Evolutionary conservation across 352 stramenopile species (phyloP).

Genomic region (Thalassiosira exigua): DNA sequence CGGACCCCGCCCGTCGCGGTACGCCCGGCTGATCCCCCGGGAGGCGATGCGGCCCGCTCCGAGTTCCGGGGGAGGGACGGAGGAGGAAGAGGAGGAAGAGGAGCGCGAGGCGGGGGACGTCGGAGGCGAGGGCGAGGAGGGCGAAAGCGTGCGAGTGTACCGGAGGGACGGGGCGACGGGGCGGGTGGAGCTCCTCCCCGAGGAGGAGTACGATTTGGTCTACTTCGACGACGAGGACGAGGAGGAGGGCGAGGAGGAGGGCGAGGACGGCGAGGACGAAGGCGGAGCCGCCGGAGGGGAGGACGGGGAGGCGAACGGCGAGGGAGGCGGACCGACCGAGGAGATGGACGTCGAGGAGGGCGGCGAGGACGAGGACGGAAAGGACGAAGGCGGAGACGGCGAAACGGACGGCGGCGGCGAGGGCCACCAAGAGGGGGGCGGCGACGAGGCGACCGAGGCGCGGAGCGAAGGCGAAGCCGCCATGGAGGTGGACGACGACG

Average conservation of each 20-base stretch:
- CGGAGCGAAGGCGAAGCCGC: too few relatives aligned
- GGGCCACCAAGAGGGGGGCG: too few relatives aligned
- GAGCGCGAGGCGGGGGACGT: not conserved
- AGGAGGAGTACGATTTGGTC: constrained; percentile 46
- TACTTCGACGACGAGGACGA: constrained; percentile 21
- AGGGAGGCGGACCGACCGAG: not conserved
- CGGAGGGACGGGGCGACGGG: constrained; percentile 25
- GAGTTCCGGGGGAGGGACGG: not conserved
- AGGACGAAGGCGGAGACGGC: not conserved
- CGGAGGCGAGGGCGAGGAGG: not conserved
- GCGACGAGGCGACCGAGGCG: too few relatives aligned
- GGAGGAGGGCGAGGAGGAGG: not conserved
- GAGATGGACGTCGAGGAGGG: constrained; percentile 2
- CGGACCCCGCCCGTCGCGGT: too few relatives aligned
- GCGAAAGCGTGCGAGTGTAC: constrained; percentile 28
- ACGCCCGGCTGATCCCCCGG: constrained; percentile 31
- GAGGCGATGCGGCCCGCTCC: constrained; percentile 22
- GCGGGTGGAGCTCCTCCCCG: constrained; percentile 25
- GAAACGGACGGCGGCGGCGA: not conserved
- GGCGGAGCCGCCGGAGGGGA: not conserved
- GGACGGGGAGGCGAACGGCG: not conserved
- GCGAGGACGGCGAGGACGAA: not conserved
- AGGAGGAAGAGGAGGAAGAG: constrained; percentile 2
- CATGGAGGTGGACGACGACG: constrained; percentile 28
- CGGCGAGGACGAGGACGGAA: not conserved